phyloP scores from a whole-genome alignment of 768 basidiomycete species.

The Phlebiopsis gigantea region DNA sequence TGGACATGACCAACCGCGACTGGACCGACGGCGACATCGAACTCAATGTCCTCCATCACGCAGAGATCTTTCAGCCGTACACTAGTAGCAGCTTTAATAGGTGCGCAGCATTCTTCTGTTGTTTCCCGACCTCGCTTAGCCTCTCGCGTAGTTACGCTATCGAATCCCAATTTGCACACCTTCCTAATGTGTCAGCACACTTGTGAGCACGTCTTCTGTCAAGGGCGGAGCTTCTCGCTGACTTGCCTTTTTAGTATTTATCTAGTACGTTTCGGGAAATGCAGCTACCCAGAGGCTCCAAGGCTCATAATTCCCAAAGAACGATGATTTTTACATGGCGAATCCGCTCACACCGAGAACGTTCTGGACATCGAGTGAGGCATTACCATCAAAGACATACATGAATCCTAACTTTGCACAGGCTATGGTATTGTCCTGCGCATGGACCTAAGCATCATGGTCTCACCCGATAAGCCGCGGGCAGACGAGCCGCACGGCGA shows the following conservation, averaged over 20 bases:
- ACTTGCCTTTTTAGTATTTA: conserved; percentile 16
- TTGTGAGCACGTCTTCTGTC: conserved; percentile 21
- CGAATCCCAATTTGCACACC: conserved; percentile 29
- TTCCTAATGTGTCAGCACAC: conserved; percentile 26
- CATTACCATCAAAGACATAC: background rate
- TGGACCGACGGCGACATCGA: conserved; percentile 25
- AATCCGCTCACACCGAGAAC: conserved; percentile 24
- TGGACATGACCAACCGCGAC: conserved; percentile 20
- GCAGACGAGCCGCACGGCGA: conserved; percentile 26
- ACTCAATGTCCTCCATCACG: conserved; percentile 29
- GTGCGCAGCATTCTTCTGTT: conserved; percentile 11
- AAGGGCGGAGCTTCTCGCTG: background rate
- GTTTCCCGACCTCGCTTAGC: background rate
- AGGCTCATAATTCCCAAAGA: conserved; percentile 18
- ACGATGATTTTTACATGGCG: conserved; percentile 38
- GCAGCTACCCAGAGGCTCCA: background rate
- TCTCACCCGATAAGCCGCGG: conserved; percentile 20
- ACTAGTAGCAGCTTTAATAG: conserved; percentile 28
- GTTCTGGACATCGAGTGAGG: conserved; percentile 27
- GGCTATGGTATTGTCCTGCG: conserved; percentile 35
- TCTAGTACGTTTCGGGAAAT: conserved; percentile 14
- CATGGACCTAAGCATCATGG: conserved; percentile 28
- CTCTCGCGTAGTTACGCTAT: conserved; percentile 26
- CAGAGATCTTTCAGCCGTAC: conserved; percentile 22
- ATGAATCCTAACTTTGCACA: background rate